A percentile compares a stretch with the other conserved stretches of the same genome.
Conservation (phyloP, 768 basidiomycete species). For the Pleurotus tuoliensis region DNA sequence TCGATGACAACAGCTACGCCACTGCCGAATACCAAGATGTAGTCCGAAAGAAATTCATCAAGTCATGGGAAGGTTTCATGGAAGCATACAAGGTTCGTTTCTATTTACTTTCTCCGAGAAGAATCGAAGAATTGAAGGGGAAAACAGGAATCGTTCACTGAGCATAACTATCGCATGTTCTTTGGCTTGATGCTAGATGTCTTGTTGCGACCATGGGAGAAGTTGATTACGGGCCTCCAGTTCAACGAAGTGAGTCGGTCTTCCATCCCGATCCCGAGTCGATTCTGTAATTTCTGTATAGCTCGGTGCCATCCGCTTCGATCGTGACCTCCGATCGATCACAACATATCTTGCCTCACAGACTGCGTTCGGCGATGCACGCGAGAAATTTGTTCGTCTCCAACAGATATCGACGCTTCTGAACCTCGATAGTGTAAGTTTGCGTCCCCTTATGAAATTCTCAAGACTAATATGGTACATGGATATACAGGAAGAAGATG, state of each 20-base stretch:
- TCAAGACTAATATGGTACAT: constrained; percentile 2
- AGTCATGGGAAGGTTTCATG: constrained; percentile 80
- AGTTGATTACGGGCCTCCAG: constrained; percentile 70
- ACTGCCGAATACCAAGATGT: constrained; percentile 82
- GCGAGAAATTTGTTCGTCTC: constrained; percentile 88
- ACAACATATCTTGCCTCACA: constrained; percentile 83
- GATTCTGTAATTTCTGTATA: constrained; percentile 24
- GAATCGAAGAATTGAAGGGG: neutral
- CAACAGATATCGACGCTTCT: constrained; percentile 92
- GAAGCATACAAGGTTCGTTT: constrained; percentile 79
- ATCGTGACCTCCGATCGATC: constrained; percentile 85
- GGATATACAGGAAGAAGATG: constrained; percentile 75
- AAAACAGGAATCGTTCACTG: constrained; percentile 77
- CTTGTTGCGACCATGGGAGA: constrained; percentile 95
- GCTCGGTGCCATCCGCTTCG: constrained; percentile 95
- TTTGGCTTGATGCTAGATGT: constrained; percentile 84
- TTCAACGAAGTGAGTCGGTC: constrained; percentile 73
- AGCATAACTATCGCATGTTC: constrained; percentile 81
- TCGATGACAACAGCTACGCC: constrained; percentile 87
- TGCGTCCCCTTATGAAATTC: neutral
- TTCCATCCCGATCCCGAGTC: neutral
- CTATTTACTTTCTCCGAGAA: neutral
- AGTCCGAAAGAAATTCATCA: constrained; percentile 86
- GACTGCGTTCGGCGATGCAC: constrained; percentile 82
- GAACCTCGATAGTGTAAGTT: constrained; percentile 76